Evolutionary conservation across 257 asterid genomes (phyloP).

Genomic region (Solanum piurae): DNA sequence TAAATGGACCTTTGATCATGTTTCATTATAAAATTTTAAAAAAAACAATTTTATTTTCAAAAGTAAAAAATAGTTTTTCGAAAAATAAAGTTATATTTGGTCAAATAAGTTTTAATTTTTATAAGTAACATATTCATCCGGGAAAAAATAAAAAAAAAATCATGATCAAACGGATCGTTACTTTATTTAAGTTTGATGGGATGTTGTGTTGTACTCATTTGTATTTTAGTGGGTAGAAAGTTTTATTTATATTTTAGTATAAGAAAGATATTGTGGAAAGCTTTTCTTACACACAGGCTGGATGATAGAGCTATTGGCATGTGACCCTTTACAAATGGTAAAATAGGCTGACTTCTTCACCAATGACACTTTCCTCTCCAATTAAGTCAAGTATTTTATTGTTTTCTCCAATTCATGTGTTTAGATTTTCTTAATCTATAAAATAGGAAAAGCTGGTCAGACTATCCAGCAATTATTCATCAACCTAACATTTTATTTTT

Average conservation of each 20-base stretch:
- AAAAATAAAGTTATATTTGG: too few relatives aligned
- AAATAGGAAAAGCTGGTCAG: not conserved
- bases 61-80: too few relatives aligned
- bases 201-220: slow-evolving; percentile 18
- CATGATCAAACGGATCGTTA: not conserved
- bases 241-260: not conserved
- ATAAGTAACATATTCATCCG: not conserved
- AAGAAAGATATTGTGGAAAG: slow-evolving; percentile 1
- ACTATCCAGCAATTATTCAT: not conserved
- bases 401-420: not conserved
- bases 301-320: not conserved
- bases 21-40: too few relatives aligned
- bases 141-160: too few relatives aligned
- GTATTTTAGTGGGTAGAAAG: not conserved
- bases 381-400: not conserved
- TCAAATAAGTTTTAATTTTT: too few relatives aligned
- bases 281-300: slow-evolving; percentile 36
- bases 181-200: slow-evolving; percentile 7
- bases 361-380: not conserved
- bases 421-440: not conserved
- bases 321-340: not conserved
- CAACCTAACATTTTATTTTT: not conserved
- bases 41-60: too few relatives aligned
- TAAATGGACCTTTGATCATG: not conserved
- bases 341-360: not conserved